These are phyloP conservation scores for Elaeis guineensis DNA, from an alignment of 176 grass and related monocot genomes.

Conservation along the genomic window DNA sequence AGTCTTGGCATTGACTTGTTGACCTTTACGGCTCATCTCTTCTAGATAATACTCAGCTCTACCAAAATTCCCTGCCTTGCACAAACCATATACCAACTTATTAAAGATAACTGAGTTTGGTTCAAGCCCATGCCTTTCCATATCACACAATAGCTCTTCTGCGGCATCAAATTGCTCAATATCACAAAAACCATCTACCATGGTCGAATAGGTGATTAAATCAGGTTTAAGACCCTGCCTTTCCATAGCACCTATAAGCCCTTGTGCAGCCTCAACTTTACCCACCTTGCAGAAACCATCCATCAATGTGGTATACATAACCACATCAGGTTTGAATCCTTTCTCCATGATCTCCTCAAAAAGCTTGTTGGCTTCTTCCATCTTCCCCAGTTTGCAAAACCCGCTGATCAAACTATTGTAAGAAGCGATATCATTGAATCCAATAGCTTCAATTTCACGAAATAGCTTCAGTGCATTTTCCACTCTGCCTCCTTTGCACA, in stretches of 20 bases:
- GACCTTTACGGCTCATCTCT: constrained; percentile 4
- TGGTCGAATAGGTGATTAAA: not conserved
- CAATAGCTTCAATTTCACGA: not conserved
- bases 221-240: not conserved
- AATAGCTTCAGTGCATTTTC: not conserved
- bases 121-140: constrained; percentile 10
- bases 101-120: constrained; percentile 13
- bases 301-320: constrained; percentile 12
- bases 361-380: constrained; percentile 1
- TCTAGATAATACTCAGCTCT: constrained; percentile 3
- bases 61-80: not conserved
- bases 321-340: constrained; percentile 1
- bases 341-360: constrained; percentile 3
- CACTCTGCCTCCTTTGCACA: constrained; percentile 2
- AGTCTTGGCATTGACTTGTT: constrained; percentile 5
- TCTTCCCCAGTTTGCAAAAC: constrained; percentile 7
- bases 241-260: not conserved
- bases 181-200: constrained; percentile 4
- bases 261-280: constrained; percentile 2
- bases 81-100: not conserved
- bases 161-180: constrained; percentile 2
- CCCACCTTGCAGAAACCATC: constrained; percentile 8
- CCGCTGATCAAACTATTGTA: constrained; percentile 12
- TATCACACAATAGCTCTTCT: not conserved
- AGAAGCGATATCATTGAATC: constrained; percentile 3